Conservation (phyloP, 1,139 yeast genomes). For the Fermentozyma sake region DNA sequence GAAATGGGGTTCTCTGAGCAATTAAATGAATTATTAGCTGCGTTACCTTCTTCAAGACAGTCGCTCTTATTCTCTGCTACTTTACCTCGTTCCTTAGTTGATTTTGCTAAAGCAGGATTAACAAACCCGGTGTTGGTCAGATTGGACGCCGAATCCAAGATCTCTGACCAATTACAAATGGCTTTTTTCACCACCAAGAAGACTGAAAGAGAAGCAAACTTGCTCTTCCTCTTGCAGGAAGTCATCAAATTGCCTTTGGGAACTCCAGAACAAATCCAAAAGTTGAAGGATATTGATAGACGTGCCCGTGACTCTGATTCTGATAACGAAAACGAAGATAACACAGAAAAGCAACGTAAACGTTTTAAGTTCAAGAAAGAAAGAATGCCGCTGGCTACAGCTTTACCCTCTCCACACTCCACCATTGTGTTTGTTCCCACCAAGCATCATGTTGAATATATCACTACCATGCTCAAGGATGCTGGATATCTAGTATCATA, state of each 20-base stretch:
- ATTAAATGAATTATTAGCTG: constrained; percentile 79
- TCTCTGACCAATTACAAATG: constrained; percentile 89
- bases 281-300: constrained; percentile 45
- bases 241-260: constrained; percentile 84
- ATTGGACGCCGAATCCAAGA: constrained; percentile 85
- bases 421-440: constrained; percentile 96
- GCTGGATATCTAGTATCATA: constrained; percentile 86
- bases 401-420: constrained; percentile 70
- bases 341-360: constrained; percentile 11
- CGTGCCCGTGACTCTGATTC: constrained; percentile 38
- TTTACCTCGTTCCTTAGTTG: constrained; percentile 85
- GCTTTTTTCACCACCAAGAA: constrained; percentile 76
- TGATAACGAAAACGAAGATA: constrained; percentile 24
- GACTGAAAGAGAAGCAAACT: constrained; percentile 86
- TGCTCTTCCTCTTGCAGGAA: constrained; percentile 70
- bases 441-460: constrained; percentile 93
- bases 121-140: constrained; percentile 89
- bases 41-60: constrained; percentile 80
- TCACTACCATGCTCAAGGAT: constrained; percentile 61
- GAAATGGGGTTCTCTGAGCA: constrained; percentile 98
- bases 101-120: constrained; percentile 95
- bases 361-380: constrained; percentile 47
- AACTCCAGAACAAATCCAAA: constrained; percentile 56
- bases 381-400: constrained; percentile 72
- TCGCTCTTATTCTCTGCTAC: constrained; percentile 93